A percentile compares a stretch with the other conserved stretches of the same genome.
Evolutionary conservation across 352 stramenopile genomes (phyloP).

Genomic region (Pythium insidiosum): DNA sequence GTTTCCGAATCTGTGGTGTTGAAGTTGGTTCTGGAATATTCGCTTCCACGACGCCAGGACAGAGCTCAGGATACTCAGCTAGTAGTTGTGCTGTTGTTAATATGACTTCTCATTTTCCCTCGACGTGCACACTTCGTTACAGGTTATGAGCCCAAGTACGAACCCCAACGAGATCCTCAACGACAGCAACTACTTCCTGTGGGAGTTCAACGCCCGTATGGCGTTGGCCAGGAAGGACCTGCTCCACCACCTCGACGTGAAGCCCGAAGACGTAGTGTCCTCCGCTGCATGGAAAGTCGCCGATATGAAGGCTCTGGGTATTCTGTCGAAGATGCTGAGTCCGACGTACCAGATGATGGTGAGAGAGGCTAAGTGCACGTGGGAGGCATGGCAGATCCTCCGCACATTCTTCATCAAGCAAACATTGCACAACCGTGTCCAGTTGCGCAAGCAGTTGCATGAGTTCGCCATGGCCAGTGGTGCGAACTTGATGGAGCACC

Average conservation of each 20-base stretch:
- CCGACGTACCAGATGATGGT: slow-evolving; percentile 4
- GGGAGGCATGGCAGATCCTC: not conserved
- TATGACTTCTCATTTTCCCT: no score
- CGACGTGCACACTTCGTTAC: no score
- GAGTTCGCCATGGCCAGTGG: no score
- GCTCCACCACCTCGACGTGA: not conserved
- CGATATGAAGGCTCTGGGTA: not conserved
- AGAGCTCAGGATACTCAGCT: no score
- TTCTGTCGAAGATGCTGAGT: not conserved
- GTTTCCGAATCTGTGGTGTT: no score
- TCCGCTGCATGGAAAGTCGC: not conserved
- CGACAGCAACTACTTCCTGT: slow-evolving; percentile 6
- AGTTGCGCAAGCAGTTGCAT: no score
- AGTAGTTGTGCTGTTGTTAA: no score
- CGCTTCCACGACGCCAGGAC: no score
- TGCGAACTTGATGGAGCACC: no score
- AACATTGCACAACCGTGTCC: no score
- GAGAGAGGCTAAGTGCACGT: not conserved
- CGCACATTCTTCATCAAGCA: slow-evolving; percentile 3
- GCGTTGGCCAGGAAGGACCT: slow-evolving; percentile 2
- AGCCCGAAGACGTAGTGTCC: not conserved
- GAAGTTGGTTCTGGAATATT: no score
- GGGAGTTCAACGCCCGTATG: slow-evolving; percentile 6
- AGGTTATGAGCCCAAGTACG: slow-evolving; percentile 9
- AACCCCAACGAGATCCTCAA: slow-evolving; percentile 2